phyloP scores from a whole-genome alignment of 2,329 filamentous ascomycete genomes.

The Phialophora expanda region DNA sequence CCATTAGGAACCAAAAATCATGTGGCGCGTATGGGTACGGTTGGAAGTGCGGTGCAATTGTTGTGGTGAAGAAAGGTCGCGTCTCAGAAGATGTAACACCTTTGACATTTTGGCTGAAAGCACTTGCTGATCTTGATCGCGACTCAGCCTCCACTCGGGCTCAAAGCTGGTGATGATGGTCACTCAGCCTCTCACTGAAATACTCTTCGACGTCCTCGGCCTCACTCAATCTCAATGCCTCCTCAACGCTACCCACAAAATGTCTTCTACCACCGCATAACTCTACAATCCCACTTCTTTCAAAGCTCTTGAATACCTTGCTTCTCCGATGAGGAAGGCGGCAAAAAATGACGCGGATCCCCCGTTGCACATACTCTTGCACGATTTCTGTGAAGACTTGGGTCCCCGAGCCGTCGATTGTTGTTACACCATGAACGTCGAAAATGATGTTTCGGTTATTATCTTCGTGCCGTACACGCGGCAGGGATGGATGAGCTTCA shows the following conservation, averaged over 20 bases:
- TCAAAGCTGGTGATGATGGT: constrained; percentile 17
- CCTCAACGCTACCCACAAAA: constrained; percentile 82
- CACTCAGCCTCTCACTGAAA: constrained; percentile 31
- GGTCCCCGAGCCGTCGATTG: constrained; percentile 88
- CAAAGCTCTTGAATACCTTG: constrained; percentile 73
- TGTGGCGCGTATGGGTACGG: not conserved
- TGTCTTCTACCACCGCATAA: constrained; percentile 76
- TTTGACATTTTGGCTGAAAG: not conserved
- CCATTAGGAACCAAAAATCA: constrained; percentile 3
- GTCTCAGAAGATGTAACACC: not conserved
- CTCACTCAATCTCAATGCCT: constrained; percentile 82
- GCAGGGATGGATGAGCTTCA: constrained; percentile 83
- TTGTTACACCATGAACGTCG: constrained; percentile 96
- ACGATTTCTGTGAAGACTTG: constrained; percentile 94
- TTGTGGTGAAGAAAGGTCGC: not conserved
- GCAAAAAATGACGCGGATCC: constrained; percentile 65
- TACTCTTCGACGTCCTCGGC: constrained; percentile 61
- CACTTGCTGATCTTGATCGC: not conserved
- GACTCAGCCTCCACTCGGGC: not conserved
- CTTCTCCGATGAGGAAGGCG: constrained; percentile 57
- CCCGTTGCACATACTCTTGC: constrained; percentile 73
- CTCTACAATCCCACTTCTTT: constrained; percentile 81
- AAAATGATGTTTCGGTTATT: constrained; percentile 93
- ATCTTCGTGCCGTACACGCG: constrained; percentile 75
- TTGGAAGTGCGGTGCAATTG: not conserved